These are phyloP conservation scores for Trypanosoma cruzi DNA, from an alignment of 208 protist species.

Conservation along the genomic window DNA sequence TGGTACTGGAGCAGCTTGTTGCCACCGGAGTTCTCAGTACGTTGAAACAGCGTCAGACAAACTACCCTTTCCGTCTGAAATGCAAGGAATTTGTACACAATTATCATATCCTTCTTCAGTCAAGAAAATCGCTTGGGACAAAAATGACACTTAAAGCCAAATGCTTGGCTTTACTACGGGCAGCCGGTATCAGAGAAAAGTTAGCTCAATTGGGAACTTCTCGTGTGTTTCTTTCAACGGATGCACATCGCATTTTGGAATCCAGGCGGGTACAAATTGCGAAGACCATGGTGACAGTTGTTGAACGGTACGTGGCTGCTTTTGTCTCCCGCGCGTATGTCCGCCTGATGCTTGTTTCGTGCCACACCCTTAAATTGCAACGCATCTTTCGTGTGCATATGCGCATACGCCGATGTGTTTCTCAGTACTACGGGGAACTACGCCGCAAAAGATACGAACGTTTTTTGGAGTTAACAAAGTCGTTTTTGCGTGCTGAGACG, in stretches of 20 bases:
- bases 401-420: conserved; percentile 22
- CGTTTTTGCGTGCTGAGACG: conserved; percentile 3
- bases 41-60: conserved; percentile 31
- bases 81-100: conserved; percentile 13
- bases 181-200: neutral
- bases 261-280: conserved; percentile 1
- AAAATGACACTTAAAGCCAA: conserved; percentile 1
- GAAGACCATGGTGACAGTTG: neutral
- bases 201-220: conserved; percentile 6
- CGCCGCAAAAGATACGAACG: conserved; percentile 10
- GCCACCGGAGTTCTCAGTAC: conserved; percentile 49
- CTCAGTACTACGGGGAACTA: conserved; percentile 27
- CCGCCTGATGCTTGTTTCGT: conserved; percentile 1
- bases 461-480: conserved; percentile 13
- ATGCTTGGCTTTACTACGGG: neutral
- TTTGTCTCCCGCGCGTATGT: conserved; percentile 14
- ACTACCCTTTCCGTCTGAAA: conserved; percentile 22
- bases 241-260: conserved; percentile 12
- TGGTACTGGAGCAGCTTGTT: conserved; percentile 42
- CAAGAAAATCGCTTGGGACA: neutral
- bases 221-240: conserved; percentile 21
- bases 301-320: conserved; percentile 5
- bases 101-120: conserved; percentile 9
- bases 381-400: conserved; percentile 11
- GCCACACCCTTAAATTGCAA: conserved; percentile 14